Conservation (phyloP, 345 rosid genomes). For the Adansonia digitata region DNA sequence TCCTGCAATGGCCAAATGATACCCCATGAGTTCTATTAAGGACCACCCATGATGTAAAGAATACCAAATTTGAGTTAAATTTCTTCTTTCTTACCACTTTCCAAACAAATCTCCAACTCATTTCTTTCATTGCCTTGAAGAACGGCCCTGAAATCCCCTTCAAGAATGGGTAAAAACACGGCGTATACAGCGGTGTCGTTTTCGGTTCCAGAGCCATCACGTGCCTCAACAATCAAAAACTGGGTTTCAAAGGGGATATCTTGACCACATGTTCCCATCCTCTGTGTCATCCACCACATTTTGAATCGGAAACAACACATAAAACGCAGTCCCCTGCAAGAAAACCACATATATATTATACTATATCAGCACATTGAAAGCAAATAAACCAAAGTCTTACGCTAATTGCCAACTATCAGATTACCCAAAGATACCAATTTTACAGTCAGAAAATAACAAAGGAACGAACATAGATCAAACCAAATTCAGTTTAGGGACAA, state of each 20-base stretch:
- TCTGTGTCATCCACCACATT: conserved; percentile 81
- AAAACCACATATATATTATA: background rate
- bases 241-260: conserved; percentile 70
- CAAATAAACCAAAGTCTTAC: background rate
- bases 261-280: conserved; percentile 51
- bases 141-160: conserved; percentile 66
- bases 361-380: background rate
- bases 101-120: conserved; percentile 62
- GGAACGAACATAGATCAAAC: background rate
- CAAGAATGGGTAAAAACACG: conserved; percentile 57
- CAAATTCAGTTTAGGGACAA: background rate
- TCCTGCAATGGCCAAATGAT: conserved; percentile 30
- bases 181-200: conserved; percentile 32
- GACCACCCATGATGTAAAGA: background rate
- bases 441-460: background rate
- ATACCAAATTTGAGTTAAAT: background rate
- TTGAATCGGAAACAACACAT: conserved; percentile 67
- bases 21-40: conserved; percentile 1
- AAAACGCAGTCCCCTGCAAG: conserved; percentile 55
- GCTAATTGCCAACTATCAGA: background rate
- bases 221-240: conserved; percentile 47
- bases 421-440: background rate
- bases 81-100: conserved; percentile 42
- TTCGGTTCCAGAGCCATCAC: conserved; percentile 30
- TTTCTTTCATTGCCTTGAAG: conserved; percentile 56